Base-by-base conservation (phyloP, 2,329 filamentous ascomycete genomes). In the Aspergillus terreus region DNA sequence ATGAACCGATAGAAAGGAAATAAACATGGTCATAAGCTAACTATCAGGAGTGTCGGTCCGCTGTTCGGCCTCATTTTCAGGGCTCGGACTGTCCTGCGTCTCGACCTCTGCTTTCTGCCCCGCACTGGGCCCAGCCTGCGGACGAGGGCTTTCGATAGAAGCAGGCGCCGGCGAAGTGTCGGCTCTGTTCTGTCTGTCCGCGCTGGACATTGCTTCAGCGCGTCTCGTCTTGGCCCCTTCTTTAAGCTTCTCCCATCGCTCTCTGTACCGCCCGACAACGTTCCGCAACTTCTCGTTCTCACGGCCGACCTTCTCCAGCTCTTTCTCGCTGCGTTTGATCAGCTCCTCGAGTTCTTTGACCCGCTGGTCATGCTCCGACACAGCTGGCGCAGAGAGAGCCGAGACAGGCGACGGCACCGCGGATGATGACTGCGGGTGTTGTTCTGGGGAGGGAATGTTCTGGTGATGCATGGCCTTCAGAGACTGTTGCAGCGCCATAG, bases 401-500 rank as follows among this genome's bases (percentile, higher is more conserved):
- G 63, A 49, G 3, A 58, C 50, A 7, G 65, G 58, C 2, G 69
- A 66, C 3, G 59, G 50, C n/a, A 56, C 54, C 17, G 62, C 54
- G 15, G 70, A 63, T 38, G 65, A 57, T 47, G 40, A 42, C 46
- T 38, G 76, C 57, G 56, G 68, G 1, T 49, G 46, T n/a, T 64
- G 54, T n/a, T 68, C 64, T 3, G 65, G 58, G 1, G 64, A 65
- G 2, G 63, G 59, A 4, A 62, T 57, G 32, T 61, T 67, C 19
- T 73, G 69, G 40, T 72, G 71, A 36, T 76, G 72, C 50, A 79
- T 71, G 53, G 76, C 73, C 58, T 78, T 74, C 62, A 84, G 85
- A 60, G 90, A 95, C 68, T 96, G 90, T 12, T 92, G 89, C 32
- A 97, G 80, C 3, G 90, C 90, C 72, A 92, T 82, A 48, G 87